Percentiles rank a stretch among this genome's conserved stretches.
Evolutionary conservation across 148 eudicot genomes (phyloP).

Genomic region (Fagopyrum tataricum): DNA sequence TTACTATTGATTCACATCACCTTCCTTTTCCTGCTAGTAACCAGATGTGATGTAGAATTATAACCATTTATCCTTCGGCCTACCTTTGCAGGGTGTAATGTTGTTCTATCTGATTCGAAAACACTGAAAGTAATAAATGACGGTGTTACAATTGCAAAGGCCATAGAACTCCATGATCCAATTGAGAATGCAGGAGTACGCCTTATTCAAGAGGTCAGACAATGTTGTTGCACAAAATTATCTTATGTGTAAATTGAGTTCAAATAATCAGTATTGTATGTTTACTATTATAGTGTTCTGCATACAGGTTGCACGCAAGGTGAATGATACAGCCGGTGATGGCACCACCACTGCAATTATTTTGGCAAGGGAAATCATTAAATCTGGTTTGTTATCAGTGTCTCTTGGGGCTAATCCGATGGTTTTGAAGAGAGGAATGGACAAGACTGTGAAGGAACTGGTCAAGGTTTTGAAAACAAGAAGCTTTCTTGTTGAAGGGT

Average conservation of each 20-base stretch:
- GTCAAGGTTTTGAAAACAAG: conserved; percentile 49
- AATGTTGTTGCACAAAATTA: conserved; percentile 14
- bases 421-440: conserved; percentile 82
- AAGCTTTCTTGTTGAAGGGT: conserved; percentile 56
- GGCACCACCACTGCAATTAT: conserved; percentile 94
- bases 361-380: conserved; percentile 81
- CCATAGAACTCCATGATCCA: conserved; percentile 81
- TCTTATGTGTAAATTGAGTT: neutral
- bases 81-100: conserved; percentile 75
- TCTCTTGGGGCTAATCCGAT: conserved; percentile 75
- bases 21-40: neutral
- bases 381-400: conserved; percentile 61
- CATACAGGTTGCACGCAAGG: conserved; percentile 85
- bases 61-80: neutral
- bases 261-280: conserved; percentile 13
- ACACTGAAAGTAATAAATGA: conserved; percentile 79
- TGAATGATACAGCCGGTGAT: conserved; percentile 88
- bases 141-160: conserved; percentile 83
- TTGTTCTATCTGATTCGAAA: conserved; percentile 69
- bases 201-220: conserved; percentile 73
- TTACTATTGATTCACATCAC: neutral
- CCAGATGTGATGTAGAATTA: neutral
- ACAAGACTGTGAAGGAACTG: conserved; percentile 61
- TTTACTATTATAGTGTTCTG: conserved; percentile 21
- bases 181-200: conserved; percentile 77